These are phyloP conservation scores for Senna tora DNA, from an alignment of 306 rosid species.

Conservation along the genomic window DNA sequence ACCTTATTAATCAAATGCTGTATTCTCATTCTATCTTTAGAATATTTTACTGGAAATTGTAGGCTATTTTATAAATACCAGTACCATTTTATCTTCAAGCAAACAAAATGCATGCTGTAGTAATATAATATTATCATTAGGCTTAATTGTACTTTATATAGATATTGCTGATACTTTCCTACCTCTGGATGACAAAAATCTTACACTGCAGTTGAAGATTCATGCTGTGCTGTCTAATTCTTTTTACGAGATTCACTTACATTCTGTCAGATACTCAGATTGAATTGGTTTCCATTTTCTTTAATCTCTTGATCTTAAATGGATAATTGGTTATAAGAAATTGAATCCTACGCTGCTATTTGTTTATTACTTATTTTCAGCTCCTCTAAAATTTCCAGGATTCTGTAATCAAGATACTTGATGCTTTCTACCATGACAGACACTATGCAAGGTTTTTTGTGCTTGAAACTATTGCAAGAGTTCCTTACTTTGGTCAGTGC, in stretches of 20 bases:
- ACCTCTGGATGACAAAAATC: not conserved
- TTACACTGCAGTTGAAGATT: not conserved
- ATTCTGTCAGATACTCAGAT: not conserved
- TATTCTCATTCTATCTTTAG: not conserved
- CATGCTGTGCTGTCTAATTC: not conserved
- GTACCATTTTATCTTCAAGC: not conserved
- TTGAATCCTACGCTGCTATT: not conserved
- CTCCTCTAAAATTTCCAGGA: conserved; percentile 63
- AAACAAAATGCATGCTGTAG: not conserved
- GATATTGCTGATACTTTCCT: not conserved
- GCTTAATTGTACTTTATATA: not conserved
- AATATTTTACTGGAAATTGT: not conserved
- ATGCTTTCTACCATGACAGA: conserved; percentile 75
- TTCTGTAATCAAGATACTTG: conserved; percentile 85
- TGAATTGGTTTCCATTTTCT: conserved; percentile 3
- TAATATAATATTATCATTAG: not conserved
- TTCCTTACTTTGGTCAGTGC: conserved; percentile 91
- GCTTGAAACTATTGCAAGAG: conserved; percentile 96
- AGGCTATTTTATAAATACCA: not conserved
- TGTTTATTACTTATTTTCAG: conserved; percentile 19
- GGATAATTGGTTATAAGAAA: not conserved
- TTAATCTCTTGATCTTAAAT: not conserved
- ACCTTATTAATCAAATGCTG: not conserved
- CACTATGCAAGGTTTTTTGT: conserved; percentile 91
- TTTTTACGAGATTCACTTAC: not conserved